phyloP scores from a whole-genome alignment of 2,329 filamentous ascomycete genomes.

The Xylaria hypoxylon region DNA sequence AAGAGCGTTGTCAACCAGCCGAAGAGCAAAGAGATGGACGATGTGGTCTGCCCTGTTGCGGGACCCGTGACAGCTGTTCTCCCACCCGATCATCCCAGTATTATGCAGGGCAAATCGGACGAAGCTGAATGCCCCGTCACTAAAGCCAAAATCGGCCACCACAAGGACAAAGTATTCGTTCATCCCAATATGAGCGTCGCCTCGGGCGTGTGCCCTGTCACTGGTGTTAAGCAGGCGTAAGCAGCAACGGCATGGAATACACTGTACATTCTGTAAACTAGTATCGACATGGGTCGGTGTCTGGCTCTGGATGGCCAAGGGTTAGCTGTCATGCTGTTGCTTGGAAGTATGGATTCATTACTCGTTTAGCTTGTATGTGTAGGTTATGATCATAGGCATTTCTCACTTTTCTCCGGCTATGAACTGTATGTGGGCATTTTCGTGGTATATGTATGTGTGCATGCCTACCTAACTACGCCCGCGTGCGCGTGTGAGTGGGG shows the following conservation, averaged over 20 bases:
- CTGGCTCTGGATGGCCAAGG: not conserved
- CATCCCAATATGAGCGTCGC: constrained; percentile 53
- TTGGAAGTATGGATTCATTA: not conserved
- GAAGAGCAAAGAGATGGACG: constrained; percentile 57
- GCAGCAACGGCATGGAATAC: not conserved
- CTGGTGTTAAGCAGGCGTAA: constrained; percentile 47
- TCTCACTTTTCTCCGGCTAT: not conserved
- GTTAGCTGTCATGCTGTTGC: not conserved
- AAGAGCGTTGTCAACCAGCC: constrained; percentile 52
- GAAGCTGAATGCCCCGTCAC: constrained; percentile 56
- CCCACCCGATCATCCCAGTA: constrained; percentile 56
- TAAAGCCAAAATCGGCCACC: constrained; percentile 57
- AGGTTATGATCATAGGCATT: not conserved
- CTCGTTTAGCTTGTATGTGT: not conserved
- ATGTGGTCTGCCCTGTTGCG: constrained; percentile 57
- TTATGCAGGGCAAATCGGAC: constrained; percentile 46
- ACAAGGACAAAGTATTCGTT: constrained; percentile 55
- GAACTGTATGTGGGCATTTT: too few relatives aligned
- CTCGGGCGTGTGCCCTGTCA: constrained; percentile 55
- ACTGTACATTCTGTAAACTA: constrained; percentile 13
- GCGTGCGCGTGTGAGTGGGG: too few relatives aligned
- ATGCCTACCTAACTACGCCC: too few relatives aligned
- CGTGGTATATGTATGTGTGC: too few relatives aligned
- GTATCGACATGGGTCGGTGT: not conserved
- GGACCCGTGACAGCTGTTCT: constrained; percentile 57